Conservation (phyloP, 306 rosid species). For the Echinosophora koreensis region DNA sequence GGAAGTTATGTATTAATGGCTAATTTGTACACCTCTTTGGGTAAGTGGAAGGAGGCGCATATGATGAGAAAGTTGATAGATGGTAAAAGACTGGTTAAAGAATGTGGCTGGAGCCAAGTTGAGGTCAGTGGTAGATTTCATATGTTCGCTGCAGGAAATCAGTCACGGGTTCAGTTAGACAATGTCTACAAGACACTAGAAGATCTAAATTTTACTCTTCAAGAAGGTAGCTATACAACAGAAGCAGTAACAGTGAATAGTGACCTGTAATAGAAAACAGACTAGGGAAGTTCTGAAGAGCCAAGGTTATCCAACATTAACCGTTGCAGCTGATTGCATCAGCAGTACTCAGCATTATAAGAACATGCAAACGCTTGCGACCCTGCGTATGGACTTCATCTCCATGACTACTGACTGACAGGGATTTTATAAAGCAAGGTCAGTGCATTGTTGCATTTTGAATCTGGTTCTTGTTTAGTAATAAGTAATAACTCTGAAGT, state of each 20-base stretch:
- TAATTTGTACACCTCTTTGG: constrained; percentile 65
- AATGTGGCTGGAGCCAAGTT: constrained; percentile 75
- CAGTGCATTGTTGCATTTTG: neutral
- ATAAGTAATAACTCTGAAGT: neutral
- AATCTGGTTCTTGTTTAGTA: constrained; percentile 8
- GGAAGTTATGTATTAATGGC: constrained; percentile 66
- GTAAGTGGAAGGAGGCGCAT: constrained; percentile 77
- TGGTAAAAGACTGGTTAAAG: constrained; percentile 64
- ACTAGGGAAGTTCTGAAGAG: constrained; percentile 6
- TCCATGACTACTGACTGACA: constrained; percentile 12
- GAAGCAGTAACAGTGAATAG: constrained; percentile 12
- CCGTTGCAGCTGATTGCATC: neutral
- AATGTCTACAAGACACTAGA: constrained; percentile 25
- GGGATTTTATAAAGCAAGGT: neutral
- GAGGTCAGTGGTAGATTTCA: constrained; percentile 53
- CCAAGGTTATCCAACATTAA: constrained; percentile 2
- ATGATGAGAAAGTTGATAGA: constrained; percentile 57
- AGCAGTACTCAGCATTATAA: neutral
- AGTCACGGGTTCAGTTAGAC: constrained; percentile 32
- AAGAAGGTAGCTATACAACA: constrained; percentile 41
- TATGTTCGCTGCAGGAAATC: constrained; percentile 51
- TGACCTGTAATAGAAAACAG: constrained; percentile 18
- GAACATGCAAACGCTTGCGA: neutral
- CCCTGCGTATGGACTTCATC: neutral
- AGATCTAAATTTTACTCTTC: constrained; percentile 42